Evolutionary conservation across 805 yeast genomes (phyloP).

Genomic region (Crinitomyces ghanaensis): DNA sequence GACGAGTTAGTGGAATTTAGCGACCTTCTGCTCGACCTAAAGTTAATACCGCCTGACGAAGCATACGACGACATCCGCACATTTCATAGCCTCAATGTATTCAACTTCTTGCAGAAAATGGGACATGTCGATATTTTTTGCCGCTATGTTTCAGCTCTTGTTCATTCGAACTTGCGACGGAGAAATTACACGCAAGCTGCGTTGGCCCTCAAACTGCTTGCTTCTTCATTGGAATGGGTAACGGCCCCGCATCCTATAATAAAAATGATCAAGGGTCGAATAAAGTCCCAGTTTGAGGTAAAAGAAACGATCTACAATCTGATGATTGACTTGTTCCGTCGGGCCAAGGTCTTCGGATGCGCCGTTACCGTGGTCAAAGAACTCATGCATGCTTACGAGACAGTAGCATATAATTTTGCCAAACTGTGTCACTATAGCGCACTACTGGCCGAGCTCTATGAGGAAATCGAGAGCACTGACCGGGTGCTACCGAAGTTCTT

Average conservation of each 20-base stretch:
- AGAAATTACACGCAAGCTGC: slow-evolving; percentile 73
- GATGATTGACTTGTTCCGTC: slow-evolving; percentile 57
- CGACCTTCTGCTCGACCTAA: slow-evolving; percentile 52
- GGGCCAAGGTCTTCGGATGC: slow-evolving; percentile 66
- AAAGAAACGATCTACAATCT: slow-evolving; percentile 59
- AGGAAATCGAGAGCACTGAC: slow-evolving; percentile 54
- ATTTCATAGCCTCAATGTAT: slow-evolving; percentile 63
- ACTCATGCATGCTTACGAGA: slow-evolving; percentile 61
- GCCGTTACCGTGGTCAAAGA: slow-evolving; percentile 73
- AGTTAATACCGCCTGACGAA: slow-evolving; percentile 64
- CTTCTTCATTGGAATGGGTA: slow-evolving; percentile 68
- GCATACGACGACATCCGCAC: slow-evolving; percentile 84
- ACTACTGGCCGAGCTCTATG: slow-evolving; percentile 56
- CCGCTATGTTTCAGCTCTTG: slow-evolving; percentile 66
- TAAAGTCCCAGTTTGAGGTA: slow-evolving; percentile 54
- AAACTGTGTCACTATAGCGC: slow-evolving; percentile 64
- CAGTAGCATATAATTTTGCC: slow-evolving; percentile 59
- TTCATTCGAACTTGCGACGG: slow-evolving; percentile 47
- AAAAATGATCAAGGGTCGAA: slow-evolving; percentile 25
- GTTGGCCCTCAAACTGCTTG: slow-evolving; percentile 62
- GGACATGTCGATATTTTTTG: slow-evolving; percentile 71
- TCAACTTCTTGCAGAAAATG: slow-evolving; percentile 65
- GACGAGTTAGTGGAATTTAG: slow-evolving; percentile 37
- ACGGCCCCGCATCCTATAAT: too few relatives aligned
- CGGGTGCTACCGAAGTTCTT: slow-evolving; percentile 68